Evolutionary conservation across 352 stramenopile species (phyloP).

Genomic region (Saprolegnia diclina): DNA sequence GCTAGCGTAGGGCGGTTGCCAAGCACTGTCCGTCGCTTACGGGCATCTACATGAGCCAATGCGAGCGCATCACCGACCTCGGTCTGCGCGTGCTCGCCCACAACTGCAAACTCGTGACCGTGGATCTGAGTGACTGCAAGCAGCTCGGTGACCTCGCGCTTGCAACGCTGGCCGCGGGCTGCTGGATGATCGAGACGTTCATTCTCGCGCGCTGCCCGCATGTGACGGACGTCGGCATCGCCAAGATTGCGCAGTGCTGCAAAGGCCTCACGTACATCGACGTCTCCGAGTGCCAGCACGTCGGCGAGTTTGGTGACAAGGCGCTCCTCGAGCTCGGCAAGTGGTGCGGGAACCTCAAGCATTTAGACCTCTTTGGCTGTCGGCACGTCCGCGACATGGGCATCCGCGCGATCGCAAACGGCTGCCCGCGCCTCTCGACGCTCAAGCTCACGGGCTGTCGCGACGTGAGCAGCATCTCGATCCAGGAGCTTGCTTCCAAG

Average conservation of each 20-base stretch:
- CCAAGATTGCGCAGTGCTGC: slow-evolving; percentile 85
- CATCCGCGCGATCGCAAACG: slow-evolving; percentile 71
- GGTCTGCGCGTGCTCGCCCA: slow-evolving; percentile 85
- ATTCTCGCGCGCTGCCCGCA: slow-evolving; percentile 72
- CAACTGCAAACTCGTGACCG: slow-evolving; percentile 66
- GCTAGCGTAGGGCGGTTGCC: slow-evolving; percentile 44
- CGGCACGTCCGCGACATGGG: slow-evolving; percentile 80
- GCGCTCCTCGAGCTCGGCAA: slow-evolving; percentile 84
- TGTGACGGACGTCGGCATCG: slow-evolving; percentile 78
- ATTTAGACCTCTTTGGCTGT: slow-evolving; percentile 84
- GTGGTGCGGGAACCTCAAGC: slow-evolving; percentile 62
- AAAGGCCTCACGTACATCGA: slow-evolving; percentile 73
- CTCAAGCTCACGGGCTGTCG: slow-evolving; percentile 83
- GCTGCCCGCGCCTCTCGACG: slow-evolving; percentile 78
- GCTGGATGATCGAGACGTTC: slow-evolving; percentile 77
- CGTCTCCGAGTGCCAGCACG: slow-evolving; percentile 75
- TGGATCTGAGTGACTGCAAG: slow-evolving; percentile 83
- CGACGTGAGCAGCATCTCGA: slow-evolving; percentile 64
- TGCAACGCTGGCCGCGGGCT: slow-evolving; percentile 81
- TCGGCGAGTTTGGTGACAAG: slow-evolving; percentile 91
- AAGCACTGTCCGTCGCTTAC: slow-evolving; percentile 59
- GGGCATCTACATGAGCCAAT: slow-evolving; percentile 76
- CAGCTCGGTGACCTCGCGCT: slow-evolving; percentile 80
- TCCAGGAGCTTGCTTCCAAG: slow-evolving; percentile 63
- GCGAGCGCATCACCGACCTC: slow-evolving; percentile 78